These are phyloP conservation scores for Ceratocystis alfenasii DNA, from an alignment of 2,329 filamentous ascomycete species.

Conservation along the genomic window DNA sequence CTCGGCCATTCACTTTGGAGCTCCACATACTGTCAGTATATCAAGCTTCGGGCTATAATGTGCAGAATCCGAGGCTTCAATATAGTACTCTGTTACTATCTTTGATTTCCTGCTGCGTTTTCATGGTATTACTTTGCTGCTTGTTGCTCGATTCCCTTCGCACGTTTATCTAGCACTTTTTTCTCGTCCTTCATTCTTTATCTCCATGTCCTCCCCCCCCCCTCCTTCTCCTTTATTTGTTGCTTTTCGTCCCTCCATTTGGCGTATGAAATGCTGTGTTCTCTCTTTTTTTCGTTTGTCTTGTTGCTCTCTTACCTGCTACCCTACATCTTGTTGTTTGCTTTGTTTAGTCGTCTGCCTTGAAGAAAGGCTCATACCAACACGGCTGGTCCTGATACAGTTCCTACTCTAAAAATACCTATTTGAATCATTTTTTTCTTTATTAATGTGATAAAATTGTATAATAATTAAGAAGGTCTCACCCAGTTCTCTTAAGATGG, in stretches of 20 bases:
- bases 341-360: not conserved
- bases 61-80: not conserved
- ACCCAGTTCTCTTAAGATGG: not conserved
- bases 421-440: not conserved
- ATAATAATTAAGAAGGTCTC: not conserved
- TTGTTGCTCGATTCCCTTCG: conserved; percentile 13
- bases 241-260: conserved; percentile 10
- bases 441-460: not conserved
- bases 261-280: conserved; percentile 12
- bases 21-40: not conserved
- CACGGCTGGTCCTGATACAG: conserved; percentile 6
- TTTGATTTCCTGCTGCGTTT: conserved; percentile 10
- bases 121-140: conserved; percentile 1
- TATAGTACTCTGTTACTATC: not conserved
- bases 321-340: not conserved
- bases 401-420: conserved; percentile 1
- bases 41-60: not conserved
- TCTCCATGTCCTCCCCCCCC: conserved; percentile 25
- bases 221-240: conserved; percentile 15
- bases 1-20: conserved; percentile 6
- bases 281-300: conserved; percentile 7
- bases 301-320: conserved; percentile 6
- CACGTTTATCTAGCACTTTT: conserved; percentile 9
- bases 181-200: conserved; percentile 24
- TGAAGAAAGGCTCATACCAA: conserved; percentile 16